Conservation (phyloP, 2,329 filamentous ascomycete species). For the Cercospora sesami region DNA sequence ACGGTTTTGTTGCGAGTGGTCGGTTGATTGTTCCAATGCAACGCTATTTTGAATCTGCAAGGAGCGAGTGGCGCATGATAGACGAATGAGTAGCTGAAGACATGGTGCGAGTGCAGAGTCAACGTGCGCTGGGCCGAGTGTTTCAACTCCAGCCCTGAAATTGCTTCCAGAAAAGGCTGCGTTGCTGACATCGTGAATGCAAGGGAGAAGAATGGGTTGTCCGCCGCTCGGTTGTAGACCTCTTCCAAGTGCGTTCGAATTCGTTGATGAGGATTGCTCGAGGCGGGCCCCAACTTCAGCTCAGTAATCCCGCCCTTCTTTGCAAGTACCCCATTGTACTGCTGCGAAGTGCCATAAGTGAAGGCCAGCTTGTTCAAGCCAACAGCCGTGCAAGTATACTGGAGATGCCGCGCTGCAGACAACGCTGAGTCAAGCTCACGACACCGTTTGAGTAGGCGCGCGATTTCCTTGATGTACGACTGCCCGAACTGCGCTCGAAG, state of each 20-base stretch:
- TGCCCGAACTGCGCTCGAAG: conserved; percentile 61
- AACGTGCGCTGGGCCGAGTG: conserved; percentile 18
- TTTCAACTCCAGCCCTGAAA: conserved; percentile 59
- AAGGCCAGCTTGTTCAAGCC: conserved; percentile 66
- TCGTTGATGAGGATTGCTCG: conserved; percentile 35
- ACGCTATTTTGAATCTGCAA: conserved; percentile 37
- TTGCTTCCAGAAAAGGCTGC: conserved; percentile 62
- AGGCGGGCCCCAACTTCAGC: conserved; percentile 57
- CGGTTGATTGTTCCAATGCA: conserved; percentile 21
- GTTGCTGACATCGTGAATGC: conserved; percentile 42
- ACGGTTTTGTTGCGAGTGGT: conserved; percentile 32
- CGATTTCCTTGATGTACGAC: conserved; percentile 60
- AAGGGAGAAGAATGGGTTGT: conserved; percentile 34
- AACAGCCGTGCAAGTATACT: conserved; percentile 60
- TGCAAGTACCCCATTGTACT: conserved; percentile 24
- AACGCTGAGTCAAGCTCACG: conserved; percentile 71
- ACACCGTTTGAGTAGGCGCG: conserved; percentile 63
- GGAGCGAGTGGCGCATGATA: conserved; percentile 44
- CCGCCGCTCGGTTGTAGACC: conserved; percentile 57
- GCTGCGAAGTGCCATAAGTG: conserved; percentile 56
- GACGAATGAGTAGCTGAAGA: conserved; percentile 42
- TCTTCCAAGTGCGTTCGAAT: conserved; percentile 34
- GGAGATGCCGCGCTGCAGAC: conserved; percentile 61
- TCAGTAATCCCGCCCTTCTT: conserved; percentile 45
- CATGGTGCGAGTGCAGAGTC: conserved; percentile 38